A percentile compares a stretch with the other conserved stretches of the same genome.
Evolutionary conservation across 139 green algal species (phyloP).

Genomic region (Pleodorina starrii): DNA sequence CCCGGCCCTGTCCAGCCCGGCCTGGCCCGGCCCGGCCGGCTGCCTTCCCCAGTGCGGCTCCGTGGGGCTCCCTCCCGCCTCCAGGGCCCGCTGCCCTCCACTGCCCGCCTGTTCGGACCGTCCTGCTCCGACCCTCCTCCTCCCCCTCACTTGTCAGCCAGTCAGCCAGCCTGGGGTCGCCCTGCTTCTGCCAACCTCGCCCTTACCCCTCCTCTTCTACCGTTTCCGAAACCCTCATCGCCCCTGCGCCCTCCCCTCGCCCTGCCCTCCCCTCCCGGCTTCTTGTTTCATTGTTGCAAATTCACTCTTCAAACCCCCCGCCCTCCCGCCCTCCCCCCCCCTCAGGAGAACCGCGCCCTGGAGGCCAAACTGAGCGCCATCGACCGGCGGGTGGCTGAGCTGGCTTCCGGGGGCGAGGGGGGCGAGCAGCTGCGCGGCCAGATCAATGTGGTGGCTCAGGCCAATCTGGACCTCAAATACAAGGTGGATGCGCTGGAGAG

Average conservation of each 20-base stretch:
- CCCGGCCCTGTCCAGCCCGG: too few species aligned
- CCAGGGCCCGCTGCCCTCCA: too few species aligned
- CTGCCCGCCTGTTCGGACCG: too few species aligned
- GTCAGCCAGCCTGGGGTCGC: not conserved
- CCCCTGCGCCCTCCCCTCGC: not conserved
- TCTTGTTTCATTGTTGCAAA: too few species aligned
- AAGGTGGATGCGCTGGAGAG: conserved; percentile 46
- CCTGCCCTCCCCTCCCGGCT: not conserved
- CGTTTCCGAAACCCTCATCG: not conserved
- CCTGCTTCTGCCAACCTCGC: not conserved
- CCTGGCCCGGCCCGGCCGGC: too few species aligned
- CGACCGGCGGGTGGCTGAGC: not conserved
- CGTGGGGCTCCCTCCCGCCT: too few species aligned
- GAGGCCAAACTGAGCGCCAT: conserved; percentile 34
- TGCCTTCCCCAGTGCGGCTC: too few species aligned
- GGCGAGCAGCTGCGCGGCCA: conserved; percentile 3
- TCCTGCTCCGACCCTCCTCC: too few species aligned
- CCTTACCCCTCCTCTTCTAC: not conserved
- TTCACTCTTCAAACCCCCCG: too few species aligned
- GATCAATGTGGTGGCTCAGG: conserved; percentile 16
- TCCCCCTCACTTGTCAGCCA: not conserved
- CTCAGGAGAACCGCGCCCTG: conserved; percentile 33
- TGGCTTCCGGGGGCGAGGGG: not conserved
- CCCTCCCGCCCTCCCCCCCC: too few species aligned
- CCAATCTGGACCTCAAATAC: conserved; percentile 19